Evolutionary conservation across 495 filamentous ascomycete genomes (phyloP).

Genomic region (Aspergillus wentii): DNA sequence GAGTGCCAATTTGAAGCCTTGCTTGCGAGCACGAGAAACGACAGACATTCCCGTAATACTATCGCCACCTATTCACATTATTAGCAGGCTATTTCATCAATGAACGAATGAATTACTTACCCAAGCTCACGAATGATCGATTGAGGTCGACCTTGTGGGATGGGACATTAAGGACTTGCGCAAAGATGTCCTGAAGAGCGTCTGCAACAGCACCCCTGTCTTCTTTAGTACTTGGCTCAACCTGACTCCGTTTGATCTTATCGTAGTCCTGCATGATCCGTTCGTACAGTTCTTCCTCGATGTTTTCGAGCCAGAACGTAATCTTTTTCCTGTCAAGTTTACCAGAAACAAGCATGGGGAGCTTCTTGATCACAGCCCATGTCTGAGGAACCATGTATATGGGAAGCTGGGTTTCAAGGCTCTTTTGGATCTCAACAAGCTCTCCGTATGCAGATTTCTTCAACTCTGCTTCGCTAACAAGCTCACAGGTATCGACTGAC

Average conservation of each 20-base stretch:
- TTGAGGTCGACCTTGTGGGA: conserved; percentile 30
- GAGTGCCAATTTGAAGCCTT: conserved; percentile 30
- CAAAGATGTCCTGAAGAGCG: conserved; percentile 34
- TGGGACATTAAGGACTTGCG: conserved; percentile 44
- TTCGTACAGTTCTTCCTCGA: too few species aligned
- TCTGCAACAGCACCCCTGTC: conserved; percentile 19
- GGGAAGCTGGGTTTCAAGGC: conserved; percentile 31
- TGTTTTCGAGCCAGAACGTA: conserved; percentile 38
- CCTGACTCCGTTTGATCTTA: conserved; percentile 20
- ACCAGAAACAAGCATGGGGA: conserved; percentile 46
- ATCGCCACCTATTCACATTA: conserved; percentile 36
- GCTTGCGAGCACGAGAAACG: conserved; percentile 32
- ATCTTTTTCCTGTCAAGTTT: conserved; percentile 47
- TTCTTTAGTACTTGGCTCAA: conserved; percentile 22
- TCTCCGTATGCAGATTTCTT: conserved; percentile 20
- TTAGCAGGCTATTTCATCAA: conserved; percentile 5
- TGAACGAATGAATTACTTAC: conserved; percentile 25
- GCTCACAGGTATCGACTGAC: conserved; percentile 13
- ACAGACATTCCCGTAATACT: conserved; percentile 41
- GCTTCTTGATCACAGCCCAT: conserved; percentile 36
- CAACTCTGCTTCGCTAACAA: conserved; percentile 23
- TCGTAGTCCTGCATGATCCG: too few species aligned
- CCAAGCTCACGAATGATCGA: conserved; percentile 40
- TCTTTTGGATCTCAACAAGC: conserved; percentile 32
- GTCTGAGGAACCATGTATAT: conserved; percentile 46